phyloP scores from a whole-genome alignment of 805 yeast species.

The Yamadazyma kitorensis region DNA sequence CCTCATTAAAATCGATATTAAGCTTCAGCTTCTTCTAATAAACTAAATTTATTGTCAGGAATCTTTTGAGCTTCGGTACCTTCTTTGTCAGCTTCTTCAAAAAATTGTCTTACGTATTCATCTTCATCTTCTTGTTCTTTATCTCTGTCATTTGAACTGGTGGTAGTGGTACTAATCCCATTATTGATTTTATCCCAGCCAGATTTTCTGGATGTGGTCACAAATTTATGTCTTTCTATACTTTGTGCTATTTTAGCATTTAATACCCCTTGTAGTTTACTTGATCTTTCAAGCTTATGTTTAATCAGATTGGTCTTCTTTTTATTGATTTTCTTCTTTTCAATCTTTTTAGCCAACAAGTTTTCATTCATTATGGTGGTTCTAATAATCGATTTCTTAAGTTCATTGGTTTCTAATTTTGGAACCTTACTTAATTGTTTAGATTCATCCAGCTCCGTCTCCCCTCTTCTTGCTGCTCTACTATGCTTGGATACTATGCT shows the following conservation, averaged over 20 bases:
- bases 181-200: constrained; percentile 66
- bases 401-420: constrained; percentile 57
- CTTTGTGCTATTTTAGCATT: constrained; percentile 64
- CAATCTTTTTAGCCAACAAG: constrained; percentile 54
- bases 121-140: constrained; percentile 35
- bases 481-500: constrained; percentile 64
- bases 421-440: constrained; percentile 52
- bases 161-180: constrained; percentile 5
- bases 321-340: constrained; percentile 33
- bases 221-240: constrained; percentile 58
- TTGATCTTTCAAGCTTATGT: constrained; percentile 46
- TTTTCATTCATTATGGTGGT: constrained; percentile 65
- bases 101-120: constrained; percentile 32
- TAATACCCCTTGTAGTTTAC: constrained; percentile 52
- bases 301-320: constrained; percentile 29
- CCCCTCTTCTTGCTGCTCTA: constrained; percentile 76
- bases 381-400: constrained; percentile 63
- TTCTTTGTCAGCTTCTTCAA: constrained; percentile 14
- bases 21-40: constrained; percentile 40
- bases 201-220: constrained; percentile 61
- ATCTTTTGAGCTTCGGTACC: not conserved
- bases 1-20: too few relatives aligned
- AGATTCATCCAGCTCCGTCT: constrained; percentile 42
- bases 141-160: constrained; percentile 19
- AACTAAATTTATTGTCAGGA: constrained; percentile 21